Base-by-base conservation (phyloP, 345 rosid genomes). In the Melaleuca alternifolia region DNA sequence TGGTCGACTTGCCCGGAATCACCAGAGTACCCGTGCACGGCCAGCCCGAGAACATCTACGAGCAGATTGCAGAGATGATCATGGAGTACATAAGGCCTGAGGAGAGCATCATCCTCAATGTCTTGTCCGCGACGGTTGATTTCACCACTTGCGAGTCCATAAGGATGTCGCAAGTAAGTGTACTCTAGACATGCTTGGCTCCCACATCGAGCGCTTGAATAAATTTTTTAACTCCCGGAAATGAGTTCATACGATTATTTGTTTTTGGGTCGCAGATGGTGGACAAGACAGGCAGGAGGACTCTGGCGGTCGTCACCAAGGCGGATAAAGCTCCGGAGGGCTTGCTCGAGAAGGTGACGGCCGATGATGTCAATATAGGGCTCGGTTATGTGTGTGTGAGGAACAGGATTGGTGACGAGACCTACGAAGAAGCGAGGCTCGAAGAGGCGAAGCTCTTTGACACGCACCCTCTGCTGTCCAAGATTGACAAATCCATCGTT, bases 1-100 rank as follows among this genome's bases (percentile, higher is more conserved):
- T 93, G 93, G 92, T 94, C 4, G 96, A 94, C 89, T 92, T 94
- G 28, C 96, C 96, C 0, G 94, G 94, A 9, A 94, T 94, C 76
- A 93, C 94, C 0, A 84, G 94, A 18, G 94, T 92, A 12, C 92
- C 94, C 0, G 91, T 94, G 53, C 91, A 92, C 3, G 94, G 94
- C 3, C 96, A 94, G 83, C 92, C 96, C 5, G 91, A 91, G 3
- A 52, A 92, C 10, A 92, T 93, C 1, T 90, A 94, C 8, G 94
- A 93, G 53, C 94, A 93, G 87, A 91, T 94, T 0, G 54, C 90
- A 0, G 88, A 26, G 2, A 92, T 90, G 81, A 92, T 94, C 0
- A 88, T 91, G 93, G 92, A 90, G 57, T 92, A 90, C 46, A 93
- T 92, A 3, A 84, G 28, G 62, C 94, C 93, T 1, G 89, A 90